Evolutionary conservation across 129 eudicot species (phyloP), one percentile per base, ranked within the genome.

Genomic region (Glebionis coronaria): DNA sequence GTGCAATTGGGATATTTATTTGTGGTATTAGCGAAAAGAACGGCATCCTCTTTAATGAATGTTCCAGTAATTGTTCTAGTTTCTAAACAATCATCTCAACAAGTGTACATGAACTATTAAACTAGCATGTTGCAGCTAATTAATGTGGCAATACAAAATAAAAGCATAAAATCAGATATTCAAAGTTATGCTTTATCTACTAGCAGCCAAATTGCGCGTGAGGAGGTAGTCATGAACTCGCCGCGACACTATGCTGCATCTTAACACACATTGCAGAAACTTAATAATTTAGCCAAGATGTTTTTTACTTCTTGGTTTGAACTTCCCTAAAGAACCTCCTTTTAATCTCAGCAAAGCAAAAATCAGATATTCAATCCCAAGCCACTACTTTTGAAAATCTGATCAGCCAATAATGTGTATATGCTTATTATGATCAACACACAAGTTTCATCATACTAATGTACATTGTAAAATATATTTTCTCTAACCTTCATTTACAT

Each of bases 241-340:
- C 1, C 12, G 12, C 10, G 12, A 12, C 12, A 3, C 28, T 18
- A 53, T 18, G 23, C 11, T 3, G 28, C 25, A 53, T 9, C 58
- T 9, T 53, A 53, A 4, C 13, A 53, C 8, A 8, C 3, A 53
- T 0, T 4, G 58, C 29, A 53, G 28, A 53, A 18, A 3, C 12
- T 53, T 7, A 52, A 11, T 20, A n/a, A 18, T 52, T 52, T 18
- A 44, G 1, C 8, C 12, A 44, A 44, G 12, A 44, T n/a, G n/a
- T n/a, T n/a, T 35, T n/a, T 68, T 27, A 53, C 35, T 4, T 10
- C 3, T 42, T 27, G n/a, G 28, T 13, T 35, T 46, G 12, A 5
- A 45, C 72, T 53, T 52, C 71, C 68, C 54, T 44, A 55, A 29
- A 60, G 56, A 56, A 29, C 1, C 74, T 65, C 65, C n/a, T 60